Conservation (phyloP, 2,329 filamentous ascomycete genomes). For the Colletotrichum viniferum region DNA sequence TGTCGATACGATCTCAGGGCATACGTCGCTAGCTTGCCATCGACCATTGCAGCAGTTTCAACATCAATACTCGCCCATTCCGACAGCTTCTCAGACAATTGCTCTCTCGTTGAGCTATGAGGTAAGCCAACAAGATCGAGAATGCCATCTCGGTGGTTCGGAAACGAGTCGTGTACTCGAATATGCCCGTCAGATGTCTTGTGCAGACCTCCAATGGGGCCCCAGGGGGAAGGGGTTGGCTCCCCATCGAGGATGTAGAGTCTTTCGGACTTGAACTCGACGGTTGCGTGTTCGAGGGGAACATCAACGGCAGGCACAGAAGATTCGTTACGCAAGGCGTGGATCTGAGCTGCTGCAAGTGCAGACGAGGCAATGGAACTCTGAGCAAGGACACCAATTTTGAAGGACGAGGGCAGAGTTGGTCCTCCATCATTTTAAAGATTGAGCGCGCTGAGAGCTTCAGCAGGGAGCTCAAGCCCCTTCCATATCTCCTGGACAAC, state of each 20-base stretch:
- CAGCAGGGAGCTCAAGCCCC: neutral
- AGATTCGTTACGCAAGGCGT: constrained; percentile 35
- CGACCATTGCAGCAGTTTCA: constrained; percentile 45
- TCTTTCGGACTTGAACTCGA: constrained; percentile 59
- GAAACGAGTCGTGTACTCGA: constrained; percentile 59
- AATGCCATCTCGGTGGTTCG: constrained; percentile 50
- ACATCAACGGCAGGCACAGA: constrained; percentile 44
- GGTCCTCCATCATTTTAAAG: neutral
- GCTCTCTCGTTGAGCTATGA: constrained; percentile 33
- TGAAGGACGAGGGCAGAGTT: constrained; percentile 54
- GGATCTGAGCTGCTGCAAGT: constrained; percentile 51
- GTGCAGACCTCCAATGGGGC: constrained; percentile 55
- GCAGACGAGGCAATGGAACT: constrained; percentile 55
- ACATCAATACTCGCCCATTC: constrained; percentile 50
- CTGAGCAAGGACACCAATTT: constrained; percentile 57
- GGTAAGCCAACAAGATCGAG: constrained; percentile 46
- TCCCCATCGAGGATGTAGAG: constrained; percentile 48
- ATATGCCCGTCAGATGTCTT: constrained; percentile 55
- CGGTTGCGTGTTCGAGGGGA: constrained; percentile 46
- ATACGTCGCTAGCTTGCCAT: constrained; percentile 47
- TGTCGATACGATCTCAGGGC: constrained; percentile 52
- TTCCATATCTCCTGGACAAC: constrained; percentile 6
- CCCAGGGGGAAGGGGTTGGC: constrained; percentile 37
- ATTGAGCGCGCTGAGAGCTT: neutral
- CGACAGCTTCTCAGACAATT: constrained; percentile 40